Evolutionary conservation across 1,139 yeast species (phyloP).

Genomic region (Protomyces inouyei): DNA sequence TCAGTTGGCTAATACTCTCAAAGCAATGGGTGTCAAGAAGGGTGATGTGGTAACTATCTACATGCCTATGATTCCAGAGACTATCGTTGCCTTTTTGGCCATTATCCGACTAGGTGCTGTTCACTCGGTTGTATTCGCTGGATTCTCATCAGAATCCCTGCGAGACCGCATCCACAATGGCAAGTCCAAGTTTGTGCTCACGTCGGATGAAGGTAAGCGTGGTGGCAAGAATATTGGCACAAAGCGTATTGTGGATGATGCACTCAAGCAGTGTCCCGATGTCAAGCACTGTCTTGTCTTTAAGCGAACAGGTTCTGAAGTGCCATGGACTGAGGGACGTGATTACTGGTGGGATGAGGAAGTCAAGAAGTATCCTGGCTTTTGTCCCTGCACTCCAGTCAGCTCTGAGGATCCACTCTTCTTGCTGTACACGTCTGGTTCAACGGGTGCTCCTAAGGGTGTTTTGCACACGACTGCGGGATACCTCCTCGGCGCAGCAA

Average conservation of each 20-base stretch:
- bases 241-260: conserved; percentile 92
- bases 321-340: conserved; percentile 72
- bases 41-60: conserved; percentile 97
- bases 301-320: conserved; percentile 74
- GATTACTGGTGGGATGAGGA: conserved; percentile 95
- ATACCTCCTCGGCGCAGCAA: conserved; percentile 86
- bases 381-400: conserved; percentile 81
- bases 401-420: conserved; percentile 90
- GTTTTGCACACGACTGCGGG: conserved; percentile 95
- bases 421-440: conserved; percentile 90
- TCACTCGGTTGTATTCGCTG: conserved; percentile 95
- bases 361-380: conserved; percentile 71
- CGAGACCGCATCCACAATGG: conserved; percentile 90
- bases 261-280: conserved; percentile 67
- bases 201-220: conserved; percentile 94
- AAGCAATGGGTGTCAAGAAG: conserved; percentile 79
- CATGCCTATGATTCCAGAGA: conserved; percentile 96
- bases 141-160: conserved; percentile 90
- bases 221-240: conserved; percentile 91
- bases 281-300: conserved; percentile 80
- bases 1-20: conserved; percentile 79
- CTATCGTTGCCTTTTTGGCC: conserved; percentile 89
- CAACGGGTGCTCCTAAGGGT: conserved; percentile 98
- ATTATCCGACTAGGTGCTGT: conserved; percentile 93
- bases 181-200: conserved; percentile 78